Percentiles rank a stretch among this genome's conserved stretches.
phyloP scores from a whole-genome alignment of 352 stramenopile species.

The Hyaloperonospora brassicae region DNA sequence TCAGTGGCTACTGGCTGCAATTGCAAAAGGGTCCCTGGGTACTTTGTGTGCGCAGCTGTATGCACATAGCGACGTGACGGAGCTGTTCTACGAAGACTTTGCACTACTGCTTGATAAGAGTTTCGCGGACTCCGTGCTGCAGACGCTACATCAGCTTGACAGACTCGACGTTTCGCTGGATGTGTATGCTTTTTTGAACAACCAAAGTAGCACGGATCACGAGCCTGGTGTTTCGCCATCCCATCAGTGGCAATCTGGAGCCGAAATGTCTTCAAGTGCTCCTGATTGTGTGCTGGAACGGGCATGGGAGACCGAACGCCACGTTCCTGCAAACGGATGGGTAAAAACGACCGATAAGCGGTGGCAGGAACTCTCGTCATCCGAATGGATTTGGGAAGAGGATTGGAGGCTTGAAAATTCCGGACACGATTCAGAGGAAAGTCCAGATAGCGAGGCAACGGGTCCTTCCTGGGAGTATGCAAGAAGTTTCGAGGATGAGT shows the following conservation, averaged over 20 bases:
- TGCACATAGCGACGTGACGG: conserved; percentile 31
- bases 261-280: conserved; percentile 9
- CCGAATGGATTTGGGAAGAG: conserved; percentile 75
- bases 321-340: conserved; percentile 69
- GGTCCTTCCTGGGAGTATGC: conserved; percentile 57
- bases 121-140: conserved; percentile 43
- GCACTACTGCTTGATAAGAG: conserved; percentile 37
- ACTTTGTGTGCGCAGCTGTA: conserved; percentile 52
- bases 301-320: conserved; percentile 66
- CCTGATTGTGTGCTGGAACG: conserved; percentile 52
- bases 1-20: conserved; percentile 61
- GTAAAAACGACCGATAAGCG: conserved; percentile 49
- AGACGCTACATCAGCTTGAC: conserved; percentile 42
- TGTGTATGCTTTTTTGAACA: conserved; percentile 39
- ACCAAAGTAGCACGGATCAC: conserved; percentile 37
- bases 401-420: conserved; percentile 54
- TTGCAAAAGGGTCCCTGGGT: conserved; percentile 49
- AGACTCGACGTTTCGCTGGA: conserved; percentile 44
- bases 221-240: conserved; percentile 29
- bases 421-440: conserved; percentile 22
- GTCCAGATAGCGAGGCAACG: conserved; percentile 18
- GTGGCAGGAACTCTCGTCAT: conserved; percentile 54
- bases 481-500: conserved; percentile 59
- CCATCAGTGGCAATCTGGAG: conserved; percentile 8
- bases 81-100: conserved; percentile 47